Evolutionary conservation across 208 protist genomes (phyloP), one percentile per base, ranked within the genome.

Genomic region (Phytomonas francai): DNA sequence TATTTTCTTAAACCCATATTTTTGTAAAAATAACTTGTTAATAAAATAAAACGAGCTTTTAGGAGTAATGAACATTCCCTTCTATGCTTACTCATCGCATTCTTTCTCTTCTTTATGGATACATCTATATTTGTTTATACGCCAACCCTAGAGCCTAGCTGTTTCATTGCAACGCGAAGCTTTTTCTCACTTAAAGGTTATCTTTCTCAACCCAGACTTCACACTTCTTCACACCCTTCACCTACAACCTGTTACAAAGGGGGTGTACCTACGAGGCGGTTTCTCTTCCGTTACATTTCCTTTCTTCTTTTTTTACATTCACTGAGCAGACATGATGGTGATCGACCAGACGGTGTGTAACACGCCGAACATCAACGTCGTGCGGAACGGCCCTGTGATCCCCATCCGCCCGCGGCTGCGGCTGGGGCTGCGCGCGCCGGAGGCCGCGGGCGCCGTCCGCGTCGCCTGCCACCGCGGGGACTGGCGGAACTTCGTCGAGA

Each of bases 401-500:
- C 32, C 39, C 16, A 9, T 60, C 28, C 78, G 74, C 0, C 74
- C 77, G 27, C 79, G 75, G 34, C 70, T 83, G 58, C 59, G 62
- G 25, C 0, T 78, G 16, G 30, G 63, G 8, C 66, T 83, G 6
- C 77, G 80, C 66, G 73, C 61, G 4, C 69, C 78, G n/a, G 61
- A 76, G 68, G 65, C 73, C 11, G 25, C 64, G 9, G 64, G 62
- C 28, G 76, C 79, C 8, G 78, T 83, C 16, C 78, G 77, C 22
- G 77, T 88, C 34, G 83, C 79, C 36, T 88, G 84, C 68, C 84
- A 89, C 68, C 80, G 84, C 59, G 84, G 84, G 27, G 84, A 87
- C 71, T 89, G 80, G 80, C 77, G 81, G 65, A 86, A 89, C 68
- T 89, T 80, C 62, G 78, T 84, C 60, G 84, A 89, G 76, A 89